Base-by-base conservation (phyloP, 2,329 filamentous ascomycete genomes). In the Aspergillus proliferans region DNA sequence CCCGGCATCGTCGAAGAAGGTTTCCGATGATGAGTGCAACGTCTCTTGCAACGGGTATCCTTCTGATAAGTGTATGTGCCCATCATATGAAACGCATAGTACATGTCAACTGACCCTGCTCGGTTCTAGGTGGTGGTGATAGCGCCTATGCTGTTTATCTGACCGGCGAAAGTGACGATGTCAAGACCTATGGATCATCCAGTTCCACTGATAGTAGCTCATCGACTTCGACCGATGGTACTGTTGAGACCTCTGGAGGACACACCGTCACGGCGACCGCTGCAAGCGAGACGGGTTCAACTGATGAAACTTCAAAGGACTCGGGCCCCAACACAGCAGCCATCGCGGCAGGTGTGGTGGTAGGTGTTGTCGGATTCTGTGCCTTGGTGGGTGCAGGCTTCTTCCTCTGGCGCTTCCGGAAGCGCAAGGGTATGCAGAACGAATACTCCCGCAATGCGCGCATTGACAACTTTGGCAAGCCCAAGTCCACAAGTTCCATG, bases 281-380 rank as follows among this genome's bases (percentile, higher is more conserved):
- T 39, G 46, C 42, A 44, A 47, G 15, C 8, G 42, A 12, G 33
- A 47, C n/a, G 28, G 48, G 18, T 2, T 52, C 60, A 18, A 34
- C 48, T 1, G 46, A 40, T 36, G 47, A 43, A 47, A 46, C 30
- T 30, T 54, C 44, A 40, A 58, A 58, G 15, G 64, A 66, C 18
- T 56, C 64, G 10, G 59, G 70, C 46, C 74, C 84, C n/a, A 91
- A 85, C 64, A 87, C 83, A n/a, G 87, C 83, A 36, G 89, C 86
- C 44, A 91, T 97, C 57, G 90, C 87, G 15, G 92, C 85, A 8
- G 92, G 92, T 52, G 87, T 89, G 1, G 91, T 96, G 2, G 87
- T 93, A 7, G 90, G 88, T 50, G 82, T 95, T 2, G 74, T 95
- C 2, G 87, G 73, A 1, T 62, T 90, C 4, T 80, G 76, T 47